phyloP scores from a whole-genome alignment of 345 rosid genomes.

The Ailanthus altissimus region DNA sequence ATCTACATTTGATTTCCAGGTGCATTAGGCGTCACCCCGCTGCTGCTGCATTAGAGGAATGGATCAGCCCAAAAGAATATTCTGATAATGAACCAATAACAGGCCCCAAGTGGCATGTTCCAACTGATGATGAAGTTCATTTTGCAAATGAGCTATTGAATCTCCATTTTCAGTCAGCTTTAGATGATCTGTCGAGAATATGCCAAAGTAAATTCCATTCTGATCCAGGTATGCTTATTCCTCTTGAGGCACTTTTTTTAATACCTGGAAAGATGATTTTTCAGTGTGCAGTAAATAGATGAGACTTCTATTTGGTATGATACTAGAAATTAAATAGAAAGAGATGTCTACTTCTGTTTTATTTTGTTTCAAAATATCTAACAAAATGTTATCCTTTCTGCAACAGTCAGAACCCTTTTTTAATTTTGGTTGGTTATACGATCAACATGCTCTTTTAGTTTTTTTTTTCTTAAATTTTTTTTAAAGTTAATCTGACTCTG shows the following conservation, averaged over 20 bases:
- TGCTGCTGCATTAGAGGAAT: conserved; percentile 78
- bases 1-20: conserved; percentile 46
- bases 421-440: background rate
- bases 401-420: background rate
- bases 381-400: background rate
- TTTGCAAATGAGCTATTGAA: conserved; percentile 93
- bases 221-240: conserved; percentile 59
- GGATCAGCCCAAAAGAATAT: conserved; percentile 91
- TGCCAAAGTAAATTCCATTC: conserved; percentile 78
- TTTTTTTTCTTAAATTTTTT: background rate
- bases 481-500: conserved; percentile 20
- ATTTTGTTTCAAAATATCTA: background rate
- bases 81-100: conserved; percentile 45
- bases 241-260: conserved; percentile 1
- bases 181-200: conserved; percentile 79
- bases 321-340: background rate
- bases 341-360: background rate
- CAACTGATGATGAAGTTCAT: conserved; percentile 77
- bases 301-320: background rate
- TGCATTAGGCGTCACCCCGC: conserved; percentile 75
- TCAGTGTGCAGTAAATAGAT: background rate
- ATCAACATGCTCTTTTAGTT: background rate
- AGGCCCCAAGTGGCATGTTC: conserved; percentile 88
- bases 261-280: background rate
- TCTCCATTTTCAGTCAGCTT: conserved; percentile 86